Base-by-base conservation (phyloP, 176 grass and related monocot species). In the Eleusine coracana region DNA sequence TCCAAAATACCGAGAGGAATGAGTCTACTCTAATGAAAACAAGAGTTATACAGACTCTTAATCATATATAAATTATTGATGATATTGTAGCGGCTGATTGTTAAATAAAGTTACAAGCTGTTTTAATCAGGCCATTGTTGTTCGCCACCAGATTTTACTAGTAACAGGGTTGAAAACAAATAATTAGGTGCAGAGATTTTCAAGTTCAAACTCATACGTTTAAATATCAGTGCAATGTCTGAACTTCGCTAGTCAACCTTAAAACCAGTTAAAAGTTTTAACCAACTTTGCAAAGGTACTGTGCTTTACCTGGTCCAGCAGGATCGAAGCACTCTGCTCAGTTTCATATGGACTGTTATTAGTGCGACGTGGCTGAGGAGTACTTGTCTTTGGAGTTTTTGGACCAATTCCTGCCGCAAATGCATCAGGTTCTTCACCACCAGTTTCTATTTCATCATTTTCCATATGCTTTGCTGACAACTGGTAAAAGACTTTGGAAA, bases 401-500 rank as follows among this genome's bases (percentile, higher is more conserved):
- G 93, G 93, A 83, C 87, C 80, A 83, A 92, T 72, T 52, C 72
- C 74, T 17, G 78, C 31, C 80, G 79, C 59, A 86, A 81, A 84
- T 70, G 83, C 39, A 18, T 77, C 80, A 61, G 65, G 56, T 78
- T 91, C 79, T 44, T 88, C 78, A 27, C 74, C 68, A 55, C 28
- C 66, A 61, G 44, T 42, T 63, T 85, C 81, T 58, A 66, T 75
- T 74, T 86, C 90, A 73, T 17, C 56, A 66, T 80, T 87, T 78
- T 90, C 86, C 5, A 37, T 82, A 66, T 75, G 74, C 60, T 87
- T 93, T 61, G 78, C 25, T 16, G 74, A 29, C 55, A 88, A 68
- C 66, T 98, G 96, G 74, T 67, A 92, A 61, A 92, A 85, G 40
- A 98, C 84, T 84, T 92, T 98, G 45, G 87, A 95, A 51, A 96